Base-by-base conservation (phyloP, 306 rosid genomes). In the Canavalia ensiformis region DNA sequence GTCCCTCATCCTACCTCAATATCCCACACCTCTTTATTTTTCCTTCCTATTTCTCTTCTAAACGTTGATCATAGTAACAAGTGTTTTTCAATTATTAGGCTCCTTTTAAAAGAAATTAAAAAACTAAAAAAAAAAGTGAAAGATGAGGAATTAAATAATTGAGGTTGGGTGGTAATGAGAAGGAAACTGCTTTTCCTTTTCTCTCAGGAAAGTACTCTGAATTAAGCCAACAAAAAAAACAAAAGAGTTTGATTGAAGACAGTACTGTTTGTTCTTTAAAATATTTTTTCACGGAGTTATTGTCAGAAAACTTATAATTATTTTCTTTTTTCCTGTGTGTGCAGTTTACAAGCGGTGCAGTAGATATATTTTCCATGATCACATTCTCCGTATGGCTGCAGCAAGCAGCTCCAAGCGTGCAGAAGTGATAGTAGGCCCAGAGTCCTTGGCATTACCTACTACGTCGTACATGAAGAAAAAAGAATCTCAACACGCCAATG, bases 391-490 rank as follows among this genome's bases (percentile, higher is more conserved):
- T 67, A 64, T 71, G 60, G 81, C 85, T 81, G 86, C 81, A 35
- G 28, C 81, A 83, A 77, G 86, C 81, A 35, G 28, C 81, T 46
- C 84, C 83, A 51, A 82, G 63, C 86, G 81, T 74, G 86, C 52
- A 87, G 52, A 58, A 76, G 76, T 59, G 81, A 57, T 76, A 83
- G 89, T 87, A 87, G 90, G 90, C 52, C 88, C 90, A 59, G 46
- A 47, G 39, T 28, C 47, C 73, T 84, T 84, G 90, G 88, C 90
- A 72, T 57, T 57, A 84, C 86, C 83, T 77, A 68, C 66, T 77
- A n/a, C 41, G 85, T 84, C 72, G 86, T 74, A 81, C 86, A 49
- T 64, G 68, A 69, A 51, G 79, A 81, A 81, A 68, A 47, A 84
- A 69, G 88, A 87, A 78, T 82, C 90, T 82, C 4, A 77, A 77